Evolutionary conservation across 148 eudicot genomes (phyloP), one percentile per base, ranked within the genome.

Genomic region (Pharnaceum exiguum): DNA sequence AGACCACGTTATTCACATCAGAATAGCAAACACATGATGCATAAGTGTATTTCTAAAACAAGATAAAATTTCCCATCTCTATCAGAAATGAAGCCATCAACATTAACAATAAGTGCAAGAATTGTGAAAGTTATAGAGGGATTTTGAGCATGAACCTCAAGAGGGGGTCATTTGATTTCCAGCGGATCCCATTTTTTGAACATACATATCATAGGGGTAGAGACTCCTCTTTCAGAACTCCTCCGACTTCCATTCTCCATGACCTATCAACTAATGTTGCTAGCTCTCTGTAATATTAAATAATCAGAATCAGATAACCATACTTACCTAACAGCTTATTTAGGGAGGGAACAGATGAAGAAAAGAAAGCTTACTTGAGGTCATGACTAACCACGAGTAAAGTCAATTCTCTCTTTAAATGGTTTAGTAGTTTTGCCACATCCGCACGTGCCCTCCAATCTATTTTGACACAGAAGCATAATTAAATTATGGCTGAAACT

Each of bases 391-490:
- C 99, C 59, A 85, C 91, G 69, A 93, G 96, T 59, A 93, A 58
- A 59, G 99, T 85, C 31, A 93, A 50, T 47, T 83, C 95, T 64
- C 81, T 78, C 83, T 89, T 93, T 42, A 93, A 71, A 68, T 81
- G 68, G 73, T 79, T 89, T 51, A 93, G 65, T 38, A 93, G 71
- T 67, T 85, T 93, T 37, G 83, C 91, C 56, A 93, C 95, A 80
- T 93, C 99, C 26, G 95, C 95, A 25, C 99, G 95, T 36, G 99
- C 99, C 70, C 89, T 88, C 99, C 99, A 93, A 73, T 93, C 99
- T 93, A 71, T 55, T 33, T 52, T 51, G 23, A 63, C 2, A 6
- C 23, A 71, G 36, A 55, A 58, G 50, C 46, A 35, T 10, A 31
- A 17, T 15, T 13, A 71, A 44, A 30, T 18, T 36, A 35, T 7